phyloP scores from a whole-genome alignment of 2,329 filamentous ascomycete genomes.

The Pseudocercospora musae region DNA sequence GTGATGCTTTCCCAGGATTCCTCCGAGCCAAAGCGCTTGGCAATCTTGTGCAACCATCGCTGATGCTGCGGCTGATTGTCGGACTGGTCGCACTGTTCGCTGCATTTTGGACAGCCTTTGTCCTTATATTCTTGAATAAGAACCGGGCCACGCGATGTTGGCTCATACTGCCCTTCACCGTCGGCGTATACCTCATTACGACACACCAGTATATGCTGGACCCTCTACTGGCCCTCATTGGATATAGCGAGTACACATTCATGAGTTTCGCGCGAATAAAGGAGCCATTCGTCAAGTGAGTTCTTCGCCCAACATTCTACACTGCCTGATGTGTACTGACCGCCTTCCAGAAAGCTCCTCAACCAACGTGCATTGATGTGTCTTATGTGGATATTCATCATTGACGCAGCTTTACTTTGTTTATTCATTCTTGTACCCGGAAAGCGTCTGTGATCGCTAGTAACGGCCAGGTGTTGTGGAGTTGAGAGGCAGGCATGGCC shows the following conservation, averaged over 20 bases:
- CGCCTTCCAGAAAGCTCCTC: slow-evolving; percentile 61
- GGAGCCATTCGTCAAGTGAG: slow-evolving; percentile 74
- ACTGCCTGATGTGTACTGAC: slow-evolving; percentile 7
- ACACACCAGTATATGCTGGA: slow-evolving; percentile 97
- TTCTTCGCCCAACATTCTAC: background rate
- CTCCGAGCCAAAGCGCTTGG: slow-evolving; percentile 91
- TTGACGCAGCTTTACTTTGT: slow-evolving; percentile 78
- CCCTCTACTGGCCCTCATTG: slow-evolving; percentile 81
- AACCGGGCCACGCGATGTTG: slow-evolving; percentile 72
- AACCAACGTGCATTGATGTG: slow-evolving; percentile 81
- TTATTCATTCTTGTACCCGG: slow-evolving; percentile 95
- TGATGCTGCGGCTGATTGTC: slow-evolving; percentile 79
- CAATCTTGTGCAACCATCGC: slow-evolving; percentile 87
- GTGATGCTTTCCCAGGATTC: slow-evolving; percentile 97
- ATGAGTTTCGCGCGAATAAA: slow-evolving; percentile 85
- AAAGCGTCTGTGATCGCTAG: slow-evolving; percentile 60
- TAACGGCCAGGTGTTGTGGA: slow-evolving; percentile 5
- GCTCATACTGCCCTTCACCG: slow-evolving; percentile 88
- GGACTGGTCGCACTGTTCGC: slow-evolving; percentile 85
- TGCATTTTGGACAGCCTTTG: slow-evolving; percentile 90
- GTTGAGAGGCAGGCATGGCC: background rate
- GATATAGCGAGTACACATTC: slow-evolving; percentile 93
- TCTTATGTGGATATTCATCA: slow-evolving; percentile 67
- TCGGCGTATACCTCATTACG: slow-evolving; percentile 82
- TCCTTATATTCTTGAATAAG: slow-evolving; percentile 85